phyloP scores from a whole-genome alignment of 768 basidiomycete species.

The Coprinopsis marcescibilis region DNA sequence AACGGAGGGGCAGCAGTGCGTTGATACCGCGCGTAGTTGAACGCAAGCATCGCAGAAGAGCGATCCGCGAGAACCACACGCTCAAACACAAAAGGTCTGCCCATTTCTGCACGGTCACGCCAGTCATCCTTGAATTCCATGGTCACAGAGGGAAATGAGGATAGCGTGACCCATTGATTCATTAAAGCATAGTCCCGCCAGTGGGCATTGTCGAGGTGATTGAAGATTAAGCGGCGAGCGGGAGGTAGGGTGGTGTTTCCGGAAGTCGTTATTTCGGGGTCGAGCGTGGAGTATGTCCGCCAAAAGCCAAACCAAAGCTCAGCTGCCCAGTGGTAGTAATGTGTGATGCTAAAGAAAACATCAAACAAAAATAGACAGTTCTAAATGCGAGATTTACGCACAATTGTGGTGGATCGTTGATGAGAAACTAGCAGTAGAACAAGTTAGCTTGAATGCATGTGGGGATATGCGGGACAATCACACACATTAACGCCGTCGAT shows the following conservation, averaged over 20 bases:
- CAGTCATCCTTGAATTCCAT: constrained; percentile 84
- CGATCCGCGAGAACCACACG: constrained; percentile 87
- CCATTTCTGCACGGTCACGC: constrained; percentile 69
- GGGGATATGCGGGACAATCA: constrained; percentile 1
- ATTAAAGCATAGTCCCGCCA: constrained; percentile 91
- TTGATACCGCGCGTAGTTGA: constrained; percentile 61
- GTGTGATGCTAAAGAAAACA: constrained; percentile 55
- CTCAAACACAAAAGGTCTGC: constrained; percentile 70
- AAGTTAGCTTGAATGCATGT: background rate
- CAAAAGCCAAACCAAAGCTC: constrained; percentile 91
- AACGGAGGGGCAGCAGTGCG: constrained; percentile 75
- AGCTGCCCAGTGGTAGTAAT: constrained; percentile 93
- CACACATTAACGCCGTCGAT: constrained; percentile 74
- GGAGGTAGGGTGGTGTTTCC: constrained; percentile 72
- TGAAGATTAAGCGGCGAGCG: constrained; percentile 70
- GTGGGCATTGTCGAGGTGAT: constrained; percentile 63
- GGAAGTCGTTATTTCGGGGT: constrained; percentile 55
- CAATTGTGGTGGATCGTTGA: constrained; percentile 87
- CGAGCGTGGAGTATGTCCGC: constrained; percentile 83
- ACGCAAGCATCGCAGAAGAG: constrained; percentile 72
- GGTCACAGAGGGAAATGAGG: constrained; percentile 72
- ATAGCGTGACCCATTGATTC: constrained; percentile 83
- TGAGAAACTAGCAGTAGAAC: constrained; percentile 48
- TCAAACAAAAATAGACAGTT: constrained; percentile 1
- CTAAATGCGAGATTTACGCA: constrained; percentile 28